These are phyloP conservation scores for Pleurotus ostreatus DNA, from an alignment of 768 basidiomycete species.

Conservation along the genomic window DNA sequence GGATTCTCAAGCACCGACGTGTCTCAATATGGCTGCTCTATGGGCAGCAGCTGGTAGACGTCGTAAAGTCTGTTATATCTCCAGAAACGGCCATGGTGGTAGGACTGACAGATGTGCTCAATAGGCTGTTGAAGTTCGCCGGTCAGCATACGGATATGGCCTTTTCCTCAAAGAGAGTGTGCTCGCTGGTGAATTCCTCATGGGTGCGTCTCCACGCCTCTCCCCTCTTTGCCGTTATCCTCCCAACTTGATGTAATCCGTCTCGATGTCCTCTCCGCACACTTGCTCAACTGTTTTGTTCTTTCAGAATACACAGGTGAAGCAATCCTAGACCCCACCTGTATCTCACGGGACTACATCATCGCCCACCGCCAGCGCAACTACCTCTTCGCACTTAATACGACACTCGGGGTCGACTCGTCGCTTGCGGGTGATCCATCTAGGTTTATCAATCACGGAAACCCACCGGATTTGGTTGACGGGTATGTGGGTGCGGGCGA, in stretches of 20 bases:
- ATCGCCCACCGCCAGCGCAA: slow-evolving; percentile 43
- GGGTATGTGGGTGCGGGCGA: slow-evolving; percentile 39
- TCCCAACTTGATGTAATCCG: too few relatives aligned
- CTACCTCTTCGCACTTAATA: slow-evolving; percentile 61
- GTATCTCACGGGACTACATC: slow-evolving; percentile 40
- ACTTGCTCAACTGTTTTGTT: not conserved
- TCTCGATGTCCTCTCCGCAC: too few relatives aligned
- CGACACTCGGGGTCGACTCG: slow-evolving; percentile 45
- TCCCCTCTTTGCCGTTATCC: too few relatives aligned
- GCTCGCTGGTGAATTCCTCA: slow-evolving; percentile 41
- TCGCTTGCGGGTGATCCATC: slow-evolving; percentile 54
- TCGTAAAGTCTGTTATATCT: slow-evolving; percentile 33
- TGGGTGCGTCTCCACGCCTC: slow-evolving; percentile 27
- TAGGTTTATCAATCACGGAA: slow-evolving; percentile 62
- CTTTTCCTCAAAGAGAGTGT: slow-evolving; percentile 45
- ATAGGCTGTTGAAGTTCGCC: slow-evolving; percentile 38
- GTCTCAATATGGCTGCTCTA: too few relatives aligned
- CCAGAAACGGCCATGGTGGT: not conserved
- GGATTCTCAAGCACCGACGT: not conserved
- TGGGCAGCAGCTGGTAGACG: not conserved
- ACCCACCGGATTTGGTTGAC: slow-evolving; percentile 14
- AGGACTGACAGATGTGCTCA: slow-evolving; percentile 4
- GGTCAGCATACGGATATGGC: slow-evolving; percentile 47
- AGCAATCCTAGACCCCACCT: slow-evolving; percentile 45
- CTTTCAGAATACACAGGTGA: slow-evolving; percentile 65